phyloP scores from a whole-genome alignment of 257 asterid species.

The Plectranthus barbatus region DNA sequence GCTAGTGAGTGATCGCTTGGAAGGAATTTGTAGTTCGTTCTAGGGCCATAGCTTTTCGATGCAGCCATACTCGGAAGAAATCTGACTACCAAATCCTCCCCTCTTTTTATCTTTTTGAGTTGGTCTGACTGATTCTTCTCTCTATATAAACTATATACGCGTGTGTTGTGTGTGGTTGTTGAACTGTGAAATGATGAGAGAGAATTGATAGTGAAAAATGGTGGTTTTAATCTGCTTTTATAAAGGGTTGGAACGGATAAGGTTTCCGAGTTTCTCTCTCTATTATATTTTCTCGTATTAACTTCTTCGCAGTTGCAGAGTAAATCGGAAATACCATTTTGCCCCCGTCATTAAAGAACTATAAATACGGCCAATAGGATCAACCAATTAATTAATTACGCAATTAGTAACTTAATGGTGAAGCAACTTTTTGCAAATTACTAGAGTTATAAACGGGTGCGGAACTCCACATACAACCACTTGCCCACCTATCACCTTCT shows the following conservation, averaged over 20 bases:
- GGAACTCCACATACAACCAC: no score
- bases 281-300: neutral
- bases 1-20: slow-evolving; percentile 24
- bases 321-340: neutral
- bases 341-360: neutral
- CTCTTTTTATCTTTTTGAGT: neutral
- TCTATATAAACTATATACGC: no score
- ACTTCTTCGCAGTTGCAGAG: slow-evolving; percentile 23
- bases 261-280: slow-evolving; percentile 17
- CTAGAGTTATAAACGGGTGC: neutral
- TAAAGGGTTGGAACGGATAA: slow-evolving; percentile 53
- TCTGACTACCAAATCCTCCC: neutral
- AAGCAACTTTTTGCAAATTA: neutral
- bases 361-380: no score
- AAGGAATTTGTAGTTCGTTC: slow-evolving; percentile 53
- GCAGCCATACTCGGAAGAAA: slow-evolving; percentile 50
- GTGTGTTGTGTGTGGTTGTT: neutral
- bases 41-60: slow-evolving; percentile 47
- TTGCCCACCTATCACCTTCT: no score
- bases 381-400: neutral
- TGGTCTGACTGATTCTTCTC: neutral
- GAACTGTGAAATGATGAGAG: neutral
- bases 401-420: neutral
- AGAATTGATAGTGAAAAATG: slow-evolving; percentile 3
- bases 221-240: slow-evolving; percentile 36